phyloP scores from a whole-genome alignment of 164 flowering plant genomes.

The Magnolia kwangsiensis region DNA sequence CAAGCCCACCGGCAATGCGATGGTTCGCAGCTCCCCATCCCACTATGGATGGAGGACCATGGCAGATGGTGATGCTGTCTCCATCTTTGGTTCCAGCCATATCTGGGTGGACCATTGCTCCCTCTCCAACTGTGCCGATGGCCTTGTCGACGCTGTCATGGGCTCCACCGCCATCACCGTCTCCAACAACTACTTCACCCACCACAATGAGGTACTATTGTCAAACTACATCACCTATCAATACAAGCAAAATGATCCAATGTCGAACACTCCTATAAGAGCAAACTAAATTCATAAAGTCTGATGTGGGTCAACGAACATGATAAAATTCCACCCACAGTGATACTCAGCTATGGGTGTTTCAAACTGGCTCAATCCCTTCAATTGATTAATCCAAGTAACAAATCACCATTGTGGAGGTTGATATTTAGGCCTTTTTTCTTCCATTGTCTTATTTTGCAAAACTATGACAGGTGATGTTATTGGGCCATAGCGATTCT shows the following conservation, averaged over 20 bases:
- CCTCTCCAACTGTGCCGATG: slow-evolving; percentile 86
- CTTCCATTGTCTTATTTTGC: not conserved
- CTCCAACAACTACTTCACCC: slow-evolving; percentile 84
- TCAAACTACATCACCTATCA: not conserved
- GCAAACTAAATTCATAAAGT: too few species aligned
- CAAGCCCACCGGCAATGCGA: slow-evolving; percentile 46
- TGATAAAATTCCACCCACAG: not conserved
- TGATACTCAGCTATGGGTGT: not conserved
- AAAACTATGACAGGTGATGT: slow-evolving; percentile 59
- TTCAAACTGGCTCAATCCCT: not conserved
- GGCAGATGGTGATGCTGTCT: slow-evolving; percentile 67
- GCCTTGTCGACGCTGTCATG: slow-evolving; percentile 94
- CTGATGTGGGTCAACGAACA: not conserved
- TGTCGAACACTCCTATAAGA: too few species aligned
- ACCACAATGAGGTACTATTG: slow-evolving; percentile 82
- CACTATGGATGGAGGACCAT: slow-evolving; percentile 50
- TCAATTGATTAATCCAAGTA: too few species aligned
- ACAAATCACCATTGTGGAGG: not conserved
- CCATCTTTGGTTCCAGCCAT: slow-evolving; percentile 88
- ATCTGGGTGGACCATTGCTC: slow-evolving; percentile 96
- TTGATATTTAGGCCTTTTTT: not conserved
- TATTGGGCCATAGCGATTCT: slow-evolving; percentile 91
- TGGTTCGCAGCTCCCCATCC: slow-evolving; percentile 42
- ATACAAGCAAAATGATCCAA: not conserved
- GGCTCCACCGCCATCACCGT: slow-evolving; percentile 94